Evolutionary conservation across 176 grass and related monocot species (phyloP).

Genomic region (Tillandsia leiboldiana): DNA sequence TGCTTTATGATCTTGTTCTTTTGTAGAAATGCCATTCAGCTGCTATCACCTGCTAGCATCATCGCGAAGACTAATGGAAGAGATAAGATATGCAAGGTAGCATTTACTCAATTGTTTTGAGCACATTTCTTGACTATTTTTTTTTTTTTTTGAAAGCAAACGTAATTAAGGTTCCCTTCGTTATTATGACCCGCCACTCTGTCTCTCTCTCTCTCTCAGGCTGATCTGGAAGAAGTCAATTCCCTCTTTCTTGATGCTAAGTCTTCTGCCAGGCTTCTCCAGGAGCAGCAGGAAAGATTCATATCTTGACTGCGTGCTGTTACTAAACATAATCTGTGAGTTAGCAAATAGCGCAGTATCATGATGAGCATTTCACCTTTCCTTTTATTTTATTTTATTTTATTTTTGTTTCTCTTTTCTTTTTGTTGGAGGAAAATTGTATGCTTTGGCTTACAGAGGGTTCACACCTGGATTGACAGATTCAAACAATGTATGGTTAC

Average conservation of each 20-base stretch:
- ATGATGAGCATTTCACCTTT: not conserved
- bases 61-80: slow-evolving; percentile 70
- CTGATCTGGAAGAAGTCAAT: slow-evolving; percentile 72
- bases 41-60: slow-evolving; percentile 76
- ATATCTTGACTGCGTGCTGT: slow-evolving; percentile 30
- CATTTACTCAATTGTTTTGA: not conserved
- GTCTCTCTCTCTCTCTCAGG: slow-evolving; percentile 14
- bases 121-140: not conserved
- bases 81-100: slow-evolving; percentile 94
- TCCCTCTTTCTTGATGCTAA: slow-evolving; percentile 67
- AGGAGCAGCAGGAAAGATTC: slow-evolving; percentile 89
- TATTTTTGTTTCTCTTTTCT: no score
- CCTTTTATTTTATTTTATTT: not conserved
- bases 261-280: slow-evolving; percentile 72
- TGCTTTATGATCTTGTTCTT: not conserved
- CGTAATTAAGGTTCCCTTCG: not conserved
- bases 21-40: slow-evolving; percentile 74
- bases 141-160: not conserved
- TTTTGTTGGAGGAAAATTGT: no score
- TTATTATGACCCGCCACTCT: not conserved
- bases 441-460: no score
- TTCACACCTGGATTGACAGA: no score
- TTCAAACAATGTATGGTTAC: no score
- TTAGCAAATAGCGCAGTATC: no score
- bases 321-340: not conserved